A percentile compares a stretch with the other conserved stretches of the same genome.
Conservation (phyloP, 129 eudicot genomes). For the Gnaphalium uliginosum region DNA sequence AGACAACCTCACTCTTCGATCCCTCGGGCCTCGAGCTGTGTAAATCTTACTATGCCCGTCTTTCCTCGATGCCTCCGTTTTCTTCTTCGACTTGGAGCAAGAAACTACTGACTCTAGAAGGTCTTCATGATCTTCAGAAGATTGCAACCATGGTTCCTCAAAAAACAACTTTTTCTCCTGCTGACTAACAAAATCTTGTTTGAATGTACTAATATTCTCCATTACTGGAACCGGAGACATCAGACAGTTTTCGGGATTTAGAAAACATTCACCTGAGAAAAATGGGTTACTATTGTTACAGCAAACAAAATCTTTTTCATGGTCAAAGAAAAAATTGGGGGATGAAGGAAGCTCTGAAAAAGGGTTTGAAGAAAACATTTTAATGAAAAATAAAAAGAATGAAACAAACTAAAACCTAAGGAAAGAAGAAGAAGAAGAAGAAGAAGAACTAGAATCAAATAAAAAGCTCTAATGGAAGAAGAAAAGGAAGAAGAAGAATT, state of each 20-base stretch:
- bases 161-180: background rate
- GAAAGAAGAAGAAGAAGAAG: background rate
- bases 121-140: conserved; percentile 20
- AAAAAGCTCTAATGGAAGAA: background rate
- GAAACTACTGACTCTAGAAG: conserved; percentile 25
- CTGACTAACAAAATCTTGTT: conserved; percentile 20
- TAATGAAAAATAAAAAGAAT: background rate
- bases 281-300: conserved; percentile 21
- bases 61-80: conserved; percentile 27
- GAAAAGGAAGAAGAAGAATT: background rate
- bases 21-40: conserved; percentile 70
- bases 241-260: background rate
- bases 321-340: conserved; percentile 20
- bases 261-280: conserved; percentile 2
- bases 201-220: background rate
- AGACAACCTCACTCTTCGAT: conserved; percentile 76
- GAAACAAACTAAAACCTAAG: background rate
- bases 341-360: conserved; percentile 32
- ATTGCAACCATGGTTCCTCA: conserved; percentile 1
- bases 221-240: background rate
- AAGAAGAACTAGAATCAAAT: too few species aligned
- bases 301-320: conserved; percentile 21
- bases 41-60: conserved; percentile 59
- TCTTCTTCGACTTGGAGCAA: conserved; percentile 13
- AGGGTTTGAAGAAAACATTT: conserved; percentile 31